phyloP scores from a whole-genome alignment of 352 stramenopile species.

The Phytophthora fragariae region DNA sequence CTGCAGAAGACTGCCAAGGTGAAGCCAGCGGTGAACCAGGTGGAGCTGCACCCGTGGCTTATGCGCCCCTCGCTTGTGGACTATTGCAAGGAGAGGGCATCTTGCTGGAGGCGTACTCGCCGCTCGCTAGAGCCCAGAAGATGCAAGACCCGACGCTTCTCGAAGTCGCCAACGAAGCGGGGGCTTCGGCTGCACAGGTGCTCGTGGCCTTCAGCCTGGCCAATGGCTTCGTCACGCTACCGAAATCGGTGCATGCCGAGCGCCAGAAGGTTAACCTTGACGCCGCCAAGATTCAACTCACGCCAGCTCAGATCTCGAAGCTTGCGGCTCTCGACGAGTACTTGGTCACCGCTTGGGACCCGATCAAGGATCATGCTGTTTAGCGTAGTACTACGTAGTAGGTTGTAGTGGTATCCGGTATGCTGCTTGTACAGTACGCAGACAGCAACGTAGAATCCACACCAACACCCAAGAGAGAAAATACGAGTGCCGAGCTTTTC shows the following conservation, averaged over 20 bases:
- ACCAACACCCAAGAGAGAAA: too few relatives aligned
- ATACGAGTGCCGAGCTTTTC: too few relatives aligned
- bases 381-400: constrained; percentile 6
- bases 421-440: too few relatives aligned
- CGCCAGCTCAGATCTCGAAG: constrained; percentile 30
- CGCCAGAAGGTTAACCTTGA: constrained; percentile 62
- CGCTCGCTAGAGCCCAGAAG: constrained; percentile 33
- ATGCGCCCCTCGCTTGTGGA: constrained; percentile 60
- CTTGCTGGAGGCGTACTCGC: constrained; percentile 70
- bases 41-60: constrained; percentile 82
- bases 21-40: constrained; percentile 84
- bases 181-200: constrained; percentile 52
- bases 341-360: constrained; percentile 53
- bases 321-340: constrained; percentile 57
- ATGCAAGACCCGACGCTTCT: constrained; percentile 34
- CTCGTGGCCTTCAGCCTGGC: constrained; percentile 61
- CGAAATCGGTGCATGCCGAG: constrained; percentile 54
- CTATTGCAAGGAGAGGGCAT: constrained; percentile 64
- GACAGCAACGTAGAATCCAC: too few relatives aligned
- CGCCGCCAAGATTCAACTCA: constrained; percentile 43
- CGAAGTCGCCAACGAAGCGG: constrained; percentile 41
- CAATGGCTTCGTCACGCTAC: constrained; percentile 67
- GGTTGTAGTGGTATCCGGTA: too few relatives aligned
- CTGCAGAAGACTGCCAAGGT: constrained; percentile 63
- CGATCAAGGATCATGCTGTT: constrained; percentile 50